Conservation (phyloP, 345 rosid genomes). For the Populus simonii region DNA sequence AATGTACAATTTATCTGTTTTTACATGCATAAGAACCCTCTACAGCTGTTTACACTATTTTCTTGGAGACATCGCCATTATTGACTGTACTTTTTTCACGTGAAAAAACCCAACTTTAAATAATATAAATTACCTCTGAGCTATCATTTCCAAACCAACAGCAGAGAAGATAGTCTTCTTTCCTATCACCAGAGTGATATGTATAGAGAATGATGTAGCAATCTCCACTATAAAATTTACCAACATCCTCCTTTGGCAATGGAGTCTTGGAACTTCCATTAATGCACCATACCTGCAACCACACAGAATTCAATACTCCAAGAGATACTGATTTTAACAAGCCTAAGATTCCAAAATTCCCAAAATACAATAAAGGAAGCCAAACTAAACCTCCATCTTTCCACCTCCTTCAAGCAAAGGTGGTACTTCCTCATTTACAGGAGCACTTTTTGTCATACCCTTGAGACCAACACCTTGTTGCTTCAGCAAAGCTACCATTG, state of each 20-base stretch:
- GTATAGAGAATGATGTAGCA: slow-evolving; percentile 89
- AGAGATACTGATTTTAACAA: not conserved
- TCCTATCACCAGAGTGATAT: slow-evolving; percentile 91
- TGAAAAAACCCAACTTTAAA: not conserved
- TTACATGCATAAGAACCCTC: not conserved
- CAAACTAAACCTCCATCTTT: slow-evolving; percentile 77
- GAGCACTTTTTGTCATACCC: slow-evolving; percentile 66
- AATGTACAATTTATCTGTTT: not conserved
- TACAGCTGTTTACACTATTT: not conserved
- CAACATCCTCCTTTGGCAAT: slow-evolving; percentile 72
- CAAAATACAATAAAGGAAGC: slow-evolving; percentile 16
- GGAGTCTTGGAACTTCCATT: slow-evolving; percentile 75
- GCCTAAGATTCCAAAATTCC: slow-evolving; percentile 7
- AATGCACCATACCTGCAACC: slow-evolving; percentile 78
- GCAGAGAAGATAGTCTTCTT: slow-evolving; percentile 90
- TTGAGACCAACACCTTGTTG: slow-evolving; percentile 92
- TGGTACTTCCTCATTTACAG: slow-evolving; percentile 85
- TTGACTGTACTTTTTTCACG: not conserved
- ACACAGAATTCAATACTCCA: slow-evolving; percentile 11
- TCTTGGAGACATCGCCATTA: not conserved
- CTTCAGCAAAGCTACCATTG: slow-evolving; percentile 74
- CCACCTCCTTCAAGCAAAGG: slow-evolving; percentile 96
- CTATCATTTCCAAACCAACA: slow-evolving; percentile 93
- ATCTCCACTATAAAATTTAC: slow-evolving; percentile 92
- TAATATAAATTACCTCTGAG: slow-evolving; percentile 60